Conservation (phyloP, 768 basidiomycete genomes). For the Tulasnella sp. region DNA sequence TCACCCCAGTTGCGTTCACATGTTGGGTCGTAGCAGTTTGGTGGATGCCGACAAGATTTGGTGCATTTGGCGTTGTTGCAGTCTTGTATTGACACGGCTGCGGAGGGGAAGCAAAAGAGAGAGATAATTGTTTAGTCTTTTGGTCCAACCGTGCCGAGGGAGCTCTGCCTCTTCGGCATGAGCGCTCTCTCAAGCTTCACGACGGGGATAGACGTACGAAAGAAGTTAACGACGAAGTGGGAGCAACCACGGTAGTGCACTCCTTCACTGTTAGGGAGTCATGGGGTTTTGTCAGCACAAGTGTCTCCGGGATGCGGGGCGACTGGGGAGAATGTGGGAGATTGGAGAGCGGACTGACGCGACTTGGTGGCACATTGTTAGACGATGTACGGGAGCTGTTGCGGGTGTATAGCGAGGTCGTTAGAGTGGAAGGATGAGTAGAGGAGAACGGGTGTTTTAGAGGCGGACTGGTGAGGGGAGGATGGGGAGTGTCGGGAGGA, state of each 20-base stretch:
- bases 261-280: constrained; percentile 9
- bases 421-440: background rate
- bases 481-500: background rate
- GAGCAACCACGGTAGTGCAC: constrained; percentile 12
- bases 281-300: background rate
- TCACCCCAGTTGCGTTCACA: background rate
- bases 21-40: constrained; percentile 7
- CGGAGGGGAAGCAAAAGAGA: background rate
- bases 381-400: background rate
- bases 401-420: background rate
- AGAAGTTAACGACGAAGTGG: constrained; percentile 13
- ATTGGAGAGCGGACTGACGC: constrained; percentile 8
- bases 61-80: background rate
- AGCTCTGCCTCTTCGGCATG: too few species aligned
- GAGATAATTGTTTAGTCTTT: background rate
- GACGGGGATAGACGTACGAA: background rate
- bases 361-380: constrained; percentile 11
- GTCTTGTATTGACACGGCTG: constrained; percentile 10
- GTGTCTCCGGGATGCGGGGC: background rate
- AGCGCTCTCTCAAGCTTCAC: too few species aligned
- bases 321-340: background rate
- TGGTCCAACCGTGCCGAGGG: background rate
- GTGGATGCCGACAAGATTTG: constrained; percentile 7
- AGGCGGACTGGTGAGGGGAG: background rate
- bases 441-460: background rate